Base-by-base conservation (phyloP, 257 asterid species). In the Leptodermis oblonga region DNA sequence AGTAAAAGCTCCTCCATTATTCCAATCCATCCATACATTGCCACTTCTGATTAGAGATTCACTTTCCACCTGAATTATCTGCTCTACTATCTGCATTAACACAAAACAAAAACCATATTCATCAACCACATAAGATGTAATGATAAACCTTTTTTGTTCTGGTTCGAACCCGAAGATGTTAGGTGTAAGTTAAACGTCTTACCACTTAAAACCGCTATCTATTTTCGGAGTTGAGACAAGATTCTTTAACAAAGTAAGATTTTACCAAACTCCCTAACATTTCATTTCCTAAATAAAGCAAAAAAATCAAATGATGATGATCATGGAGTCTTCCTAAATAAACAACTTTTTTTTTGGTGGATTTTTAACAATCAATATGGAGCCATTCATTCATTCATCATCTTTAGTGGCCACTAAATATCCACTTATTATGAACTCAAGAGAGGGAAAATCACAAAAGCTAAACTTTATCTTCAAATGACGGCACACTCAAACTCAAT, bases 21-120 rank as follows among this genome's bases (percentile, higher is more conserved):
- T n/a, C n/a, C n/a, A n/a, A n/a, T n/a, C n/a, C n/a, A n/a, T n/a
- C n/a, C n/a, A n/a, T n/a, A n/a, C n/a, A n/a, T n/a, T 28, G 7
- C 28, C 56, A 6, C 22, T 26, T 17, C 7, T 26, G 56, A 45
- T 25, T 12, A 30, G n/a, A 34, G 33, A 31, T 14, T 62, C 22
- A 62, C 31, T 67, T 51, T 13, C 71, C 71, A n/a, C 49, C 71
- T 1, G 49, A 67, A 67, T 49, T 51, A 23, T 33, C 28, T 4
- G 34, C 49, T 49, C 26, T 15, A 51, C 49, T 4, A 34, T 67
- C 71, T 67, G 71, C 49, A 56, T 26, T 13, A n/a, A 4, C 13
- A 33, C 43, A 31, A 15, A 49, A n/a, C n/a, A n/a, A 5, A 37
- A 45, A 62, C 26, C 33, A 22, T 5, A n/a, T n/a, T n/a, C n/a